Base-by-base conservation (phyloP, 73 alveolate genomes). In the Symbiodinium natans region DNA sequence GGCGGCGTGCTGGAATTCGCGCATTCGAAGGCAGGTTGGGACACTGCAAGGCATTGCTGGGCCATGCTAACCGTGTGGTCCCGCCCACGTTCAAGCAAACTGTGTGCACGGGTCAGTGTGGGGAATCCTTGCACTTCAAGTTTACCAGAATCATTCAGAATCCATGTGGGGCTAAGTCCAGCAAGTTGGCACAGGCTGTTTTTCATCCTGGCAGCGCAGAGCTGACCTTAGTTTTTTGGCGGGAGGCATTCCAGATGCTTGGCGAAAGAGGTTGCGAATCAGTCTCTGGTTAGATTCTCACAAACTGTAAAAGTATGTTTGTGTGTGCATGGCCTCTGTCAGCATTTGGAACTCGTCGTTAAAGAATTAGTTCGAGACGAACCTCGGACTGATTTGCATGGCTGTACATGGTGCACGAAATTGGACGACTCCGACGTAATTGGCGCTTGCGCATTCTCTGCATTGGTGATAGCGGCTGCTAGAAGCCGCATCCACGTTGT, bases 341-440 rank as follows among this genome's bases (percentile, higher is more conserved):
- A 9, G 38, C 80, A 63, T 23, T 11, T 63, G 80, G 80, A 29
- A 63, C 80, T 63, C 80, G 80, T 63, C 80, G 80, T 63, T 46
- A 36, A 29, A 27, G 27, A 63, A 63, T 63, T 63, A 63, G 80
- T 63, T 63, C 80, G 80, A 63, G 80, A 63, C 80, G 80, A 63
- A 63, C 19, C 80, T 63, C 80, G 80, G 80, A 63, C 80, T 63
- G 80, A 23, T 36, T n/a, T 63, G 80, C 80, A 63, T 29, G 80
- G 80, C 33, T 63, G 80, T 63, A 63, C 80, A 63, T 63, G 80
- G 80, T 63, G 80, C 80, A 63, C 80, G 36, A 63, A 63, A 63
- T 63, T 63, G 80, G 80, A 63, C 19, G 80, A 63, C 31, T 46
- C 59, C 13, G 59, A 46, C 6, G 36, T 63, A 63, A 63, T 63